These are phyloP conservation scores for Delphinella strobiligena DNA, from an alignment of 2,329 filamentous ascomycete genomes.

Conservation along the genomic window DNA sequence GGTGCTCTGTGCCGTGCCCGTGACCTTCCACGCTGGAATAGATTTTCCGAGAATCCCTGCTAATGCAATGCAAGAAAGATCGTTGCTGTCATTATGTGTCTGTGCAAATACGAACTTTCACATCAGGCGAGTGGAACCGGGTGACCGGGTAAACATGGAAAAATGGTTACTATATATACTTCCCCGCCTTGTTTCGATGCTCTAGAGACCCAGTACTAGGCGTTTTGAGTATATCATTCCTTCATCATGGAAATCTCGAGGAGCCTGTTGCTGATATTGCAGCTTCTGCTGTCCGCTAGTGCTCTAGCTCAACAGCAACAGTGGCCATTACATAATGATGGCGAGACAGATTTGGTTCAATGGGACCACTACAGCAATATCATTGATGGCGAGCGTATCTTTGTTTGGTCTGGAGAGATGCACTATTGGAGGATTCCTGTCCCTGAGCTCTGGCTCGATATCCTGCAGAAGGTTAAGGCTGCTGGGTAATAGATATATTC, in stretches of 20 bases:
- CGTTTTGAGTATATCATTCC: not conserved
- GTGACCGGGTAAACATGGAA: not conserved
- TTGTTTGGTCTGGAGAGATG: conserved; percentile 42
- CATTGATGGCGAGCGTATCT: conserved; percentile 38
- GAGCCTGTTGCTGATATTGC: conserved; percentile 1
- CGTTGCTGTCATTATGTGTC: too few relatives aligned
- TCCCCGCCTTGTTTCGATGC: not conserved
- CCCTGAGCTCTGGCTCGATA: conserved; percentile 37
- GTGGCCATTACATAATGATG: conserved; percentile 7
- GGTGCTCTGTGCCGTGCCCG: not conserved
- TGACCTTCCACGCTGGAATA: not conserved
- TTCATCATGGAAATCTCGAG: conserved; percentile 4
- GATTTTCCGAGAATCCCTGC: not conserved
- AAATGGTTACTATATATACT: not conserved
- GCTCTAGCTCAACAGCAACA: conserved; percentile 4
- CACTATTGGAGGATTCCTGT: conserved; percentile 43
- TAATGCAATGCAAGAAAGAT: too few relatives aligned
- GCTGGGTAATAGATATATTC: conserved; percentile 27
- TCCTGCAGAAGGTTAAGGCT: conserved; percentile 41
- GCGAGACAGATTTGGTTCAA: conserved; percentile 32
- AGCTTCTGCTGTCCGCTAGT: conserved; percentile 1
- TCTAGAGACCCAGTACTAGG: not conserved
- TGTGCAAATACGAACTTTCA: too few relatives aligned
- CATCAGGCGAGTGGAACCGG: too few relatives aligned
- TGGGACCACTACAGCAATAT: conserved; percentile 45